These are phyloP conservation scores for Boletus edulis DNA, from an alignment of 768 basidiomycete genomes.

Conservation along the genomic window DNA sequence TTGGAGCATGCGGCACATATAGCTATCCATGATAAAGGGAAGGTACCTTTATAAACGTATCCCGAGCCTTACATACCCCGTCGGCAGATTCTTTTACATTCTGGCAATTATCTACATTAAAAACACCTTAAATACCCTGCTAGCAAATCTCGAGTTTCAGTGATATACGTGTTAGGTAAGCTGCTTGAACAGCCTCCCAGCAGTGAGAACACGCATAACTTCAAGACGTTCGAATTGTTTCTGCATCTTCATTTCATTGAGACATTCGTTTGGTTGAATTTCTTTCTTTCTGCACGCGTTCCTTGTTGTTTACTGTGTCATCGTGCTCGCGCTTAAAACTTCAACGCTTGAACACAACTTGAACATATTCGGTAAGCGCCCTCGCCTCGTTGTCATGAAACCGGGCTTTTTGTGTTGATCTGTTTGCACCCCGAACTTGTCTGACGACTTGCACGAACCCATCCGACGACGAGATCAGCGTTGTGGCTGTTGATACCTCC, in stretches of 20 bases:
- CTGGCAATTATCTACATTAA: no score
- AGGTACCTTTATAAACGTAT: no score
- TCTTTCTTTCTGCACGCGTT: neutral
- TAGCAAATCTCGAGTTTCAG: no score
- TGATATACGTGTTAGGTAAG: constrained; percentile 4
- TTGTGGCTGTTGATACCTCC: constrained; percentile 18
- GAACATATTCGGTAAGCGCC: constrained; percentile 14
- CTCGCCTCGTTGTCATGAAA: constrained; percentile 16
- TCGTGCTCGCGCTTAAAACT: neutral
- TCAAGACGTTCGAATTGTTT: neutral
- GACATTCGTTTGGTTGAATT: no score
- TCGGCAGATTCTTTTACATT: no score
- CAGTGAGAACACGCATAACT: neutral
- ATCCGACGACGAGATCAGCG: constrained; percentile 20
- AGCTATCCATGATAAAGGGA: no score
- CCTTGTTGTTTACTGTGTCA: neutral
- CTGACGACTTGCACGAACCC: constrained; percentile 26
- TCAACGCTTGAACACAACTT: neutral
- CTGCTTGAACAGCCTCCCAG: neutral
- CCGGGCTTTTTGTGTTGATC: constrained; percentile 28
- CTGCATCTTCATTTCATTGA: neutral
- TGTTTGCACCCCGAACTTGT: constrained; percentile 29
- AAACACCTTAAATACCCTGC: no score
- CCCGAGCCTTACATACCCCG: no score
- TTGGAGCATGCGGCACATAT: no score